These are phyloP conservation scores for Glutinoglossum americanum DNA, from an alignment of 495 filamentous ascomycete species.

Conservation along the genomic window DNA sequence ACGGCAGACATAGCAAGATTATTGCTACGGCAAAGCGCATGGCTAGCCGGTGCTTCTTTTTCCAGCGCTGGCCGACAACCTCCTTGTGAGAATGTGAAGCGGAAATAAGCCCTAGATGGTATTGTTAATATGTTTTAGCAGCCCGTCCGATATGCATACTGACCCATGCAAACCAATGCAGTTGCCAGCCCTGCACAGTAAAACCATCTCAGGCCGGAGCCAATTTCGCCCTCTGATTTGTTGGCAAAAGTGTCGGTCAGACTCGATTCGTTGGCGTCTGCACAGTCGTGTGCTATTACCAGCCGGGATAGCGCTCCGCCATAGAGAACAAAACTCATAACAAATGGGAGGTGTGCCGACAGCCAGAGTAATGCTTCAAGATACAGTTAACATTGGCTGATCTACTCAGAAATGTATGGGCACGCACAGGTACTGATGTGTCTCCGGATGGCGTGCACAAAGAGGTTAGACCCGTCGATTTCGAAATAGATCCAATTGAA, in stretches of 20 bases:
- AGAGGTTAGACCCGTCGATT: constrained; percentile 31
- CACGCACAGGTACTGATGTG: constrained; percentile 18
- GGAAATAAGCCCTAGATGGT: constrained; percentile 13
- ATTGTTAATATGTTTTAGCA: neutral
- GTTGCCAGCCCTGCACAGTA: constrained; percentile 33
- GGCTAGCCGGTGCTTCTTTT: constrained; percentile 23
- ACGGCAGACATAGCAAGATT: constrained; percentile 26
- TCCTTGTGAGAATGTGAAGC: constrained; percentile 14
- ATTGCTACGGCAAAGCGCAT: constrained; percentile 26
- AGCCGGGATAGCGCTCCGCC: constrained; percentile 29
- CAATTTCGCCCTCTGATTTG: constrained; percentile 22
- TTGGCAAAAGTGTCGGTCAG: constrained; percentile 24
- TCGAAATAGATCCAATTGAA: constrained; percentile 48
- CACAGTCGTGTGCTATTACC: constrained; percentile 29
- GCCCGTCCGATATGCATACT: neutral
- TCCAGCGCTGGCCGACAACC: constrained; percentile 20
- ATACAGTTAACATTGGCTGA: neutral
- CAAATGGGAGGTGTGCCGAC: constrained; percentile 27
- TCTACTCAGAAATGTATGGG: neutral
- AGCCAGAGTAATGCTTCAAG: constrained; percentile 20
- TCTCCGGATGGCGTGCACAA: constrained; percentile 33
- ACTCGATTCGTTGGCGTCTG: constrained; percentile 18
- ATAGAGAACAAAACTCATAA: constrained; percentile 34
- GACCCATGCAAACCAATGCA: constrained; percentile 28
- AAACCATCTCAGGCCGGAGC: constrained; percentile 30